Evolutionary conservation across 345 rosid species (phyloP).

Genomic region (Gossypium turneri): DNA sequence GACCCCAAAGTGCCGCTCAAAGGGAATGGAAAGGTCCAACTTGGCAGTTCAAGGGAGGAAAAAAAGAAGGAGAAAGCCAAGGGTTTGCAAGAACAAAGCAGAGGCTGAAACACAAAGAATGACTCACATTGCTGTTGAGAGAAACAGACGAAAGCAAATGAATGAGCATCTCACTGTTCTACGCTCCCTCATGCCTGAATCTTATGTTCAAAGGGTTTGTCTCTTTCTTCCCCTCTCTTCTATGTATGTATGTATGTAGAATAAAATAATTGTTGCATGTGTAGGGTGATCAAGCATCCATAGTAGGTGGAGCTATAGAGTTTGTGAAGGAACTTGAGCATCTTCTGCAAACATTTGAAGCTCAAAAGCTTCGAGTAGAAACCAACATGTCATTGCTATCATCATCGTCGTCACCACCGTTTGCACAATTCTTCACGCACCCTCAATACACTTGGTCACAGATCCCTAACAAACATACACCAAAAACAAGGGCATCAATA

Average conservation of each 20-base stretch:
- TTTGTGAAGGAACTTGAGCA: conserved; percentile 86
- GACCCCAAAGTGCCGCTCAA: neutral
- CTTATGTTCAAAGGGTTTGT: conserved; percentile 73
- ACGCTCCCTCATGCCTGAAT: conserved; percentile 81
- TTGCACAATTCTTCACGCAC: conserved; percentile 51
- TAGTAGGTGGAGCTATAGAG: conserved; percentile 86
- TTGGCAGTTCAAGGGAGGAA: conserved; percentile 48
- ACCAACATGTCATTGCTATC: conserved; percentile 5
- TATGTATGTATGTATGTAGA: no score
- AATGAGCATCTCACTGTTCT: conserved; percentile 74
- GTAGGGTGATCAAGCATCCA: conserved; percentile 93
- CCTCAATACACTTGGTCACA: conserved; percentile 63
- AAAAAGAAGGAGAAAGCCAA: conserved; percentile 65
- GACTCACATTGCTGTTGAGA: conserved; percentile 90
- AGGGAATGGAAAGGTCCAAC: conserved; percentile 18
- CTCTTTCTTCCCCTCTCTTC: neutral
- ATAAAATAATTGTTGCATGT: neutral
- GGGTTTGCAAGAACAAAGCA: conserved; percentile 74
- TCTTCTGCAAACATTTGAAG: conserved; percentile 58
- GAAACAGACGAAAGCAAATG: conserved; percentile 87
- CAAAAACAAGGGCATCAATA: conserved; percentile 36
- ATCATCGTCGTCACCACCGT: conserved; percentile 25
- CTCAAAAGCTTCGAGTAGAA: conserved; percentile 41
- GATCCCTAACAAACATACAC: conserved; percentile 38
- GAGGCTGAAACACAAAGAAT: conserved; percentile 84